Evolutionary conservation across 2,329 filamentous ascomycete genomes (phyloP).

Genomic region (Teratosphaeria gauchensis): DNA sequence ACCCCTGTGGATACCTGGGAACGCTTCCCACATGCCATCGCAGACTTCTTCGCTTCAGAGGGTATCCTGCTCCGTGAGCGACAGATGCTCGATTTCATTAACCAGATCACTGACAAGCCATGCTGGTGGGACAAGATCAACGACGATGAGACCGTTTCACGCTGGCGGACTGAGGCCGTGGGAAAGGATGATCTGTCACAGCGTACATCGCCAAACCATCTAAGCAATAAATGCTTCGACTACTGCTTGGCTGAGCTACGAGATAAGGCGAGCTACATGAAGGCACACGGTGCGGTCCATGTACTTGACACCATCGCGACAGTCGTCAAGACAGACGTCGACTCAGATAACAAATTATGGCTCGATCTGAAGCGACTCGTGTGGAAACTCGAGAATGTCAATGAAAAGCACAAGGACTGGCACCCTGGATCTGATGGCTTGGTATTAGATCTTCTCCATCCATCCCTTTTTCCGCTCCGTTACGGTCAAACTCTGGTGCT

Average conservation of each 20-base stretch:
- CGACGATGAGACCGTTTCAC: slow-evolving; percentile 19
- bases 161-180: slow-evolving; percentile 17
- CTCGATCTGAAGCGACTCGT: slow-evolving; percentile 37
- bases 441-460: slow-evolving; percentile 55
- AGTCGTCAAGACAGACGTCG: slow-evolving; percentile 46
- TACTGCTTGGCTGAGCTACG: slow-evolving; percentile 37
- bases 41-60: slow-evolving; percentile 9
- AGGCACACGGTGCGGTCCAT: slow-evolving; percentile 32
- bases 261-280: slow-evolving; percentile 41
- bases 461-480: slow-evolving; percentile 52
- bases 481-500: slow-evolving; percentile 42
- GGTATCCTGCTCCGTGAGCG: slow-evolving; percentile 15
- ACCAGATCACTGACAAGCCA: slow-evolving; percentile 23
- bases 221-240: slow-evolving; percentile 18
- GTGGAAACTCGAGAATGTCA: slow-evolving; percentile 40
- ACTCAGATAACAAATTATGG: slow-evolving; percentile 30
- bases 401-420: slow-evolving; percentile 39
- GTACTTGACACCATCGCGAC: slow-evolving; percentile 37
- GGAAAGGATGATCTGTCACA: slow-evolving; percentile 5
- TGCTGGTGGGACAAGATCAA: slow-evolving; percentile 21
- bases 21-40: slow-evolving; percentile 14
- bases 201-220: slow-evolving; percentile 5
- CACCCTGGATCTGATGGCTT: slow-evolving; percentile 48
- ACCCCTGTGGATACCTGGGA: not conserved
- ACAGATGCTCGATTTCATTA: slow-evolving; percentile 22